These are phyloP conservation scores for Yarrowia sp. DNA, from an alignment of 805 yeast genomes.

Conservation along the genomic window DNA sequence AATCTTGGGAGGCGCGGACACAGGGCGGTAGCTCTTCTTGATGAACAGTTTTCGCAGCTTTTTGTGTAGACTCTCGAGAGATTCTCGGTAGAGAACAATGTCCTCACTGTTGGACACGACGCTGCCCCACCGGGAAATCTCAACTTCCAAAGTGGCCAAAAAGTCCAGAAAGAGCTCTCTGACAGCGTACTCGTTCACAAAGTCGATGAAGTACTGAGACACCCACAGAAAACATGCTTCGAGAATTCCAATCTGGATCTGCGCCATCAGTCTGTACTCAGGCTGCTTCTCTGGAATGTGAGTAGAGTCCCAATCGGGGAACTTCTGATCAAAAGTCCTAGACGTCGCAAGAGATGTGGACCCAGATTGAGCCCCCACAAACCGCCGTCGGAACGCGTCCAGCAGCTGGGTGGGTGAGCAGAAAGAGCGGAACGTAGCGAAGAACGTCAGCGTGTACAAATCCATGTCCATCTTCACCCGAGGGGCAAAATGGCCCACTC, in stretches of 20 bases:
- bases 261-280: constrained; percentile 58
- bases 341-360: constrained; percentile 47
- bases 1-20: constrained; percentile 34
- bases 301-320: constrained; percentile 33
- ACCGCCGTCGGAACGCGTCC: constrained; percentile 52
- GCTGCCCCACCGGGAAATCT: constrained; percentile 42
- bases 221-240: constrained; percentile 72
- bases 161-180: constrained; percentile 60
- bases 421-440: constrained; percentile 65
- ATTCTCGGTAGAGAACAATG: constrained; percentile 31
- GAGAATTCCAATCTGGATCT: constrained; percentile 75
- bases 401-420: constrained; percentile 54
- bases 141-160: constrained; percentile 64
- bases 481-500: constrained; percentile 52
- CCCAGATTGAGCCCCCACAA: constrained; percentile 60
- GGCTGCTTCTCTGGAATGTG: constrained; percentile 38
- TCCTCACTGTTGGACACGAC: constrained; percentile 7
- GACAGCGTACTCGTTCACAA: constrained; percentile 62
- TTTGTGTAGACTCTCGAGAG: constrained; percentile 49
- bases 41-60: constrained; percentile 60
- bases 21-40: constrained; percentile 37
- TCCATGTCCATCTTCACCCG: constrained; percentile 60
- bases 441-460: constrained; percentile 61
- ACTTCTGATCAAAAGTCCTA: constrained; percentile 22
- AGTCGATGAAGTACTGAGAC: constrained; percentile 68